A percentile compares a stretch with the other conserved stretches of the same genome.
Conservation (phyloP, 768 basidiomycete genomes). For the Kwoniella sp. region DNA sequence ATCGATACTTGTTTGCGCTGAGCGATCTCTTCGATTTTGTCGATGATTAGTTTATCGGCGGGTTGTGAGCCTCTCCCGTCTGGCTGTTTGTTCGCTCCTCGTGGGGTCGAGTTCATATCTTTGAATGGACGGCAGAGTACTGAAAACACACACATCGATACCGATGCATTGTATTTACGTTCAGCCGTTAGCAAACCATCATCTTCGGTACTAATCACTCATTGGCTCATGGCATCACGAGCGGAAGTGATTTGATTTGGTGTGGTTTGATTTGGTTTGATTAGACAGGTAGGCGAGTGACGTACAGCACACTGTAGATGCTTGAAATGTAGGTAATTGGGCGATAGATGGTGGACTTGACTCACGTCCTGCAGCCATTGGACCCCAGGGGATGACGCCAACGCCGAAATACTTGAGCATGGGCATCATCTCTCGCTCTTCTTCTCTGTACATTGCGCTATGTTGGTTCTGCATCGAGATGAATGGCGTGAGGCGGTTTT, state of each 20-base stretch:
- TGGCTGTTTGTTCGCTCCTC: conserved; percentile 11
- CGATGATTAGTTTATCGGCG: conserved; percentile 31
- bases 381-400: conserved; percentile 63
- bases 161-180: no score
- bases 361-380: conserved; percentile 58
- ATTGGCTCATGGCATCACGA: no score
- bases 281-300: no score
- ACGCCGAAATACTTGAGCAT: conserved; percentile 59
- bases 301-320: no score
- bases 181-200: no score
- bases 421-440: conserved; percentile 59
- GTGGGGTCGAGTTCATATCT: conserved; percentile 54
- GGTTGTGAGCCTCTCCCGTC: conserved; percentile 27
- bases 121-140: conserved; percentile 57
- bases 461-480: conserved; percentile 74
- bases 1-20: conserved; percentile 62
- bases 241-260: no score
- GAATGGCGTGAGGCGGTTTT: conserved; percentile 65
- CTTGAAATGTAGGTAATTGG: no score
- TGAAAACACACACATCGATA: no score
- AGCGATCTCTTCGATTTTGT: conserved; percentile 64
- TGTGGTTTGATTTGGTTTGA: no score
- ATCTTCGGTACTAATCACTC: no score
- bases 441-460: conserved; percentile 66
- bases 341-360: no score